phyloP scores from a whole-genome alignment of 2,329 filamentous ascomycete genomes.

The Fusarium buharicum region DNA sequence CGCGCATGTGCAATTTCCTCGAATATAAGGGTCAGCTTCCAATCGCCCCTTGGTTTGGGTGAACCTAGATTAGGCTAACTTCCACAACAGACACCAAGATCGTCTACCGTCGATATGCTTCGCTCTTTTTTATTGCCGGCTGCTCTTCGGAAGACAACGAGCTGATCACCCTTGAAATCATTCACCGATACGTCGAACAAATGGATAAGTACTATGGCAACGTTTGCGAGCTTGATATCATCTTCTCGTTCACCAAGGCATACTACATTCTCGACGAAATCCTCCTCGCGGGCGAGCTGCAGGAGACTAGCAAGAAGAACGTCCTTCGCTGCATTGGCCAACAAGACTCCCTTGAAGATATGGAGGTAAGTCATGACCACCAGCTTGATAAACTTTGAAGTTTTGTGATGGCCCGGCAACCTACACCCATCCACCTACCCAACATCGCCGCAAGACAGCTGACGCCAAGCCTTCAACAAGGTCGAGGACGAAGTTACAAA shows the following conservation, averaged over 20 bases:
- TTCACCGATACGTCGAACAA: slow-evolving; percentile 99
- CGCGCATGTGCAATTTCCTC: slow-evolving; percentile 99
- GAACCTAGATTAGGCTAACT: slow-evolving; percentile 13
- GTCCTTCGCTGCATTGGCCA: slow-evolving; percentile 95
- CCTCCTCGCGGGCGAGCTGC: slow-evolving; percentile 92
- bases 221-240: slow-evolving; percentile 98
- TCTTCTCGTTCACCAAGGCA: slow-evolving; percentile 99
- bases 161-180: slow-evolving; percentile 96
- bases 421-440: slow-evolving; percentile 23
- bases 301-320: slow-evolving; percentile 99
- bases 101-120: slow-evolving; percentile 97
- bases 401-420: slow-evolving; percentile 33
- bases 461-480: slow-evolving; percentile 59
- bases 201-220: slow-evolving; percentile 99
- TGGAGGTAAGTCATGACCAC: slow-evolving; percentile 81
- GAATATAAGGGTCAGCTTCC: slow-evolving; percentile 90
- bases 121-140: slow-evolving; percentile 98
- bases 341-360: slow-evolving; percentile 97
- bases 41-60: slow-evolving; percentile 13
- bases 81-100: slow-evolving; percentile 85
- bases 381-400: slow-evolving; percentile 30
- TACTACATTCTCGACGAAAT: slow-evolving; percentile 99
- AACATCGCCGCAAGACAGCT: slow-evolving; percentile 43
- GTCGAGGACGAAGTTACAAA: slow-evolving; percentile 91
- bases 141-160: slow-evolving; percentile 98